A percentile compares a stretch with the other conserved stretches of the same genome.
Conservation (phyloP, 1,139 yeast species). For the Geotrichum histeridarum region DNA sequence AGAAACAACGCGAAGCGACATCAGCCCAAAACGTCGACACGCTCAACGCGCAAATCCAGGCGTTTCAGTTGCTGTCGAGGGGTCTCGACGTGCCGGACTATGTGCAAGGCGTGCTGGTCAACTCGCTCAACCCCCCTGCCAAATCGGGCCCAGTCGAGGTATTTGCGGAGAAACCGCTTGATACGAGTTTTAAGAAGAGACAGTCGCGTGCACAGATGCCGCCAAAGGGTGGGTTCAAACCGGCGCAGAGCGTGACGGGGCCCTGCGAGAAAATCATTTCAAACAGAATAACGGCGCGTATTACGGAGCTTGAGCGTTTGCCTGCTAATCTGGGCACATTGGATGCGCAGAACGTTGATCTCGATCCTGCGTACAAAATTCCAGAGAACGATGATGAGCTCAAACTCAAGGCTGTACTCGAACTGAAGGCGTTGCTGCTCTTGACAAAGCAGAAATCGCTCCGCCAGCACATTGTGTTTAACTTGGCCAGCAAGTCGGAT, state of each 20-base stretch:
- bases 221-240: conserved; percentile 21
- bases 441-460: conserved; percentile 80
- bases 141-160: conserved; percentile 12
- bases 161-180: conserved; percentile 21
- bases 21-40: conserved; percentile 44
- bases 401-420: conserved; percentile 67
- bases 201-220: conserved; percentile 36
- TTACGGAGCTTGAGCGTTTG: conserved; percentile 66
- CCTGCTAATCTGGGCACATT: conserved; percentile 75
- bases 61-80: conserved; percentile 69
- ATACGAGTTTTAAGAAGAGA: conserved; percentile 32
- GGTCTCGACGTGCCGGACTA: conserved; percentile 67
- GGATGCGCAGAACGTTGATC: conserved; percentile 40
- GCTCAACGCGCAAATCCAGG: conserved; percentile 63
- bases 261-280: conserved; percentile 37
- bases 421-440: conserved; percentile 73
- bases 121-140: conserved; percentile 19
- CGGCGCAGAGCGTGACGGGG: conserved; percentile 27
- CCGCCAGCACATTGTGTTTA: conserved; percentile 66
- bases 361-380: conserved; percentile 44
- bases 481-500: conserved; percentile 47
- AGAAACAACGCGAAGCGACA: conserved; percentile 1
- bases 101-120: conserved; percentile 40
- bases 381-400: conserved; percentile 42
- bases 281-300: conserved; percentile 55